Evolutionary conservation across 2,329 filamentous ascomycete genomes (phyloP), one percentile per base, ranked within the genome.

Genomic region (Penicillium nordicum): DNA sequence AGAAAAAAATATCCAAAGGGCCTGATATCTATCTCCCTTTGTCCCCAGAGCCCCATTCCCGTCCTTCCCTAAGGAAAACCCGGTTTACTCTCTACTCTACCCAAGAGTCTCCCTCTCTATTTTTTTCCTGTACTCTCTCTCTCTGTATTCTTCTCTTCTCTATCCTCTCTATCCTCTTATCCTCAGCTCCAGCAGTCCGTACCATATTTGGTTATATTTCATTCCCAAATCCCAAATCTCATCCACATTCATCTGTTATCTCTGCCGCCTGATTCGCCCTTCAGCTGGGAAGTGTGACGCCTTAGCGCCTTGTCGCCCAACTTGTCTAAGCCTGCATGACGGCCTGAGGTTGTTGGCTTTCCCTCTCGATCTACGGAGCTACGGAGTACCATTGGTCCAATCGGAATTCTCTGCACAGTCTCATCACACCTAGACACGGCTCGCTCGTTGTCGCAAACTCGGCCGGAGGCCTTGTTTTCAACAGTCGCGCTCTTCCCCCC

Each of bases 271-370:
- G 60, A 65, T 63, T 62, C 58, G 58, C 57, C 54, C 38, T 48
- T 30, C 30, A 30, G 10, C 42, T 57, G 55, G 48, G 53, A 60
- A 53, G 62, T 57, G 53, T 49, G 53, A 44, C 55, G 57, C 60
- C 46, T 61, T 68, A 65, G 68, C 64, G 67, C 60, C 62, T 64
- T 64, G 63, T 60, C 60, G 64, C 67, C 67, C 66, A 67, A 64
- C 63, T 53, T 47, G 59, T 53, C 45, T 52, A 50, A 46, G 44
- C 56, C 56, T 65, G 60, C 63, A 63, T 61, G 55, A 60, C 62
- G 57, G 59, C 64, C 64, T 62, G 62, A 63, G 62, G 55, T 55
- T 57, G 46, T 55, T 58, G 56, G 53, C 50, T 52, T 59, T 53
- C 9, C 34, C 9, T 18, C 52, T 25, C 44, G 51, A 37, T 21